These are phyloP conservation scores for Gigaspora rosea DNA, from an alignment of 192 early-diverging fungal species.

Conservation along the genomic window DNA sequence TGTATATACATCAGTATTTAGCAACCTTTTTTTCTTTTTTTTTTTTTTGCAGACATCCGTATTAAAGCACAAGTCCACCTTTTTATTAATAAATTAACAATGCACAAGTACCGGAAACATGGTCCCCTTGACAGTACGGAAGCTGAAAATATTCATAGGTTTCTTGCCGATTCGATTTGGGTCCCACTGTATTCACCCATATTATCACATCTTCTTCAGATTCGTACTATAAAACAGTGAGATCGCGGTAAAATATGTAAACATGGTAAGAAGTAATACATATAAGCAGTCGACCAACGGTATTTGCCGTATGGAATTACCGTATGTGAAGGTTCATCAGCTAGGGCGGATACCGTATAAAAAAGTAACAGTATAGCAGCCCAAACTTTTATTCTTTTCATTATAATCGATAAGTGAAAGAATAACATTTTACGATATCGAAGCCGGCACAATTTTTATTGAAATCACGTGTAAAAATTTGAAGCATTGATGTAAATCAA, in stretches of 20 bases:
- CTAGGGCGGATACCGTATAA: background rate
- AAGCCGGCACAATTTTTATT: no score
- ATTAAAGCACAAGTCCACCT: no score
- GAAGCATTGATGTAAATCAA: no score
- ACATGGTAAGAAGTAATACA: background rate
- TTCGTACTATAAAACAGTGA: constrained; percentile 46
- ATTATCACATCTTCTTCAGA: constrained; percentile 67
- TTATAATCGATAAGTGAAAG: no score
- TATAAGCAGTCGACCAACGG: background rate
- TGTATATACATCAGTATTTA: background rate
- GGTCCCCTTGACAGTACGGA: constrained; percentile 69
- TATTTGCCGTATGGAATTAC: constrained; percentile 27
- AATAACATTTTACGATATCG: no score
- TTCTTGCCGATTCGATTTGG: constrained; percentile 68
- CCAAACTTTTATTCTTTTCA: background rate
- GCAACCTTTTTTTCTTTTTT: no score
- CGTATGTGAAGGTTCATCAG: constrained; percentile 56
- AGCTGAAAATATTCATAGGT: constrained; percentile 74
- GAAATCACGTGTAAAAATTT: no score
- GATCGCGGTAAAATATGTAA: background rate
- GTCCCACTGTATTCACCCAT: constrained; percentile 71
- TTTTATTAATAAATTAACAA: background rate
- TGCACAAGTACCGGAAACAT: constrained; percentile 25
- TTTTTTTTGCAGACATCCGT: no score
- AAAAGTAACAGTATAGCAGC: background rate